Conservation (phyloP, 169 alveolate species). For the Plasmodium blacklocki region DNA sequence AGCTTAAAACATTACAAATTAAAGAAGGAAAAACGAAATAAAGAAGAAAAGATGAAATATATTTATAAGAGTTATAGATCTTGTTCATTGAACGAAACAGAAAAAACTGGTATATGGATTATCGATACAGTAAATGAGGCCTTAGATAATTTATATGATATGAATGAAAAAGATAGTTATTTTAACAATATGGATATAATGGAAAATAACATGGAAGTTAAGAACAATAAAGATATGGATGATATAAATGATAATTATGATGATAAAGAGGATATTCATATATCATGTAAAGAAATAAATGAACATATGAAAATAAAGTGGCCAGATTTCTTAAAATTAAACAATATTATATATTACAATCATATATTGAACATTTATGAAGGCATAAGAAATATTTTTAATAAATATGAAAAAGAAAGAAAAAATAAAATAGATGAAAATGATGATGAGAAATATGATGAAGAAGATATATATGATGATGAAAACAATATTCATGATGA, state of each 20-base stretch:
- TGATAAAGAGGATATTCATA: neutral
- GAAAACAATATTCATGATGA: neutral
- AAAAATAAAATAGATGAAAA: conserved; percentile 13
- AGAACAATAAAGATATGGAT: neutral
- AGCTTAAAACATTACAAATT: neutral
- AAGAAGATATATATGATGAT: too few species aligned
- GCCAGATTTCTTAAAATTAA: conserved; percentile 33
- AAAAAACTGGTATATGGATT: conserved; percentile 49
- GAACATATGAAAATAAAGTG: conserved; percentile 18
- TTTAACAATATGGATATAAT: conserved; percentile 6
- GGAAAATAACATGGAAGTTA: neutral
- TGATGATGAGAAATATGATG: too few species aligned
- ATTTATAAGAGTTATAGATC: conserved; percentile 10
- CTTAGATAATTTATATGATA: conserved; percentile 41
- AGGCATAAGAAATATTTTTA: conserved; percentile 17
- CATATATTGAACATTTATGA: conserved; percentile 64
- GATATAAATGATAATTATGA: neutral
- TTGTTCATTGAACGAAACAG: neutral
- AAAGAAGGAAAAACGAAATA: neutral
- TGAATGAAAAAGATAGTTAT: conserved; percentile 3
- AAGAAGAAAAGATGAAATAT: conserved; percentile 13
- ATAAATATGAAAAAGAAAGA: conserved; percentile 23
- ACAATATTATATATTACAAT: conserved; percentile 19
- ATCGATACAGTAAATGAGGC: conserved; percentile 30
- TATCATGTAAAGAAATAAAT: conserved; percentile 6